A percentile compares a stretch with the other conserved stretches of the same genome.
These are phyloP conservation scores for Baeospora myosura DNA, from an alignment of 1,284 basidiomycete species.

Conservation along the genomic window DNA sequence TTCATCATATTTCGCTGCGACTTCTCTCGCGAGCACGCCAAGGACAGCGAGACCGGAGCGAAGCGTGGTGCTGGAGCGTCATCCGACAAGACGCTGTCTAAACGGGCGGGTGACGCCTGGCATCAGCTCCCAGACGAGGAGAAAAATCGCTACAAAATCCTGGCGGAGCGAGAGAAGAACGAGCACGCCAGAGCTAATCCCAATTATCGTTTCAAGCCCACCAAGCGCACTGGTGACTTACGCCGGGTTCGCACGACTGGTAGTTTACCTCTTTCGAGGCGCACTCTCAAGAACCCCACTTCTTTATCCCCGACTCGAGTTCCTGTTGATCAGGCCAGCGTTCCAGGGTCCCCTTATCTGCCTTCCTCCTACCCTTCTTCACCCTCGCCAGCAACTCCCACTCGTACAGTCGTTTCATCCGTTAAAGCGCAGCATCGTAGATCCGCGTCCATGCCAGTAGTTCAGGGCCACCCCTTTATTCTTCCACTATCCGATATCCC, in stretches of 20 bases:
- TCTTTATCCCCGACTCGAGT: neutral
- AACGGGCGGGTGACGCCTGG: slow-evolving; percentile 59
- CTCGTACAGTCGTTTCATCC: slow-evolving; percentile 8
- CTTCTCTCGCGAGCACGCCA: slow-evolving; percentile 39
- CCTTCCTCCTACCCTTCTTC: slow-evolving; percentile 4
- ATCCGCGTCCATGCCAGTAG: slow-evolving; percentile 16
- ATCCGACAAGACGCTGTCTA: slow-evolving; percentile 42
- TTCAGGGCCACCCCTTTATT: no score
- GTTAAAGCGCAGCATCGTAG: slow-evolving; percentile 18
- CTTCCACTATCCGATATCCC: no score
- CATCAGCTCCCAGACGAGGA: slow-evolving; percentile 36
- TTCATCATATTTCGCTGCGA: slow-evolving; percentile 87
- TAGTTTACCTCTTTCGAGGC: neutral
- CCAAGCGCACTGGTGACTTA: no score
- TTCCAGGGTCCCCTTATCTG: slow-evolving; percentile 13
- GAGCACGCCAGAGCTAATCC: slow-evolving; percentile 50
- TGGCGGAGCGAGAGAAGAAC: slow-evolving; percentile 44
- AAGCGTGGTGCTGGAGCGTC: slow-evolving; percentile 21
- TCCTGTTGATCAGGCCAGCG: slow-evolving; percentile 4
- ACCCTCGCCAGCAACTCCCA: slow-evolving; percentile 4
- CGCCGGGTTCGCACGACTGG: no score
- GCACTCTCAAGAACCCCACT: neutral
- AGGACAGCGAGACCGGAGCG: slow-evolving; percentile 23
- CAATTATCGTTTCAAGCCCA: slow-evolving; percentile 56
- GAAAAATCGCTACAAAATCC: slow-evolving; percentile 39